Percentiles rank a stretch among this genome's conserved stretches.
phyloP scores from a whole-genome alignment of 2,329 filamentous ascomycete genomes.

The Arthroderma sp. region DNA sequence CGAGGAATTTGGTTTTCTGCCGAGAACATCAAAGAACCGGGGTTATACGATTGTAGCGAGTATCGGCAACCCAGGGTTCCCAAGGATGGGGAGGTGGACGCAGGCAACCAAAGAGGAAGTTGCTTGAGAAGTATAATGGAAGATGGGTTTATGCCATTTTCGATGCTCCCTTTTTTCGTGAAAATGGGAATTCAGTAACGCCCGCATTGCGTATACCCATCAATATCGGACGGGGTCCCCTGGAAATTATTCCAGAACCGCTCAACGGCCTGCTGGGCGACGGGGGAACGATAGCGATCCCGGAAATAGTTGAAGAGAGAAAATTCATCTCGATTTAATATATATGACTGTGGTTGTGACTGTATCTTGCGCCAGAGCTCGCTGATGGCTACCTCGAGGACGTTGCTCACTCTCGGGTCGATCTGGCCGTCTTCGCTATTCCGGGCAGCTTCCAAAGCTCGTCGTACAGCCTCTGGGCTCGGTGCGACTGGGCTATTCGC shows the following conservation, averaged over 20 bases:
- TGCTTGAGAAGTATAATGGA: too few relatives aligned
- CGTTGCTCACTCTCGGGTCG: conserved; percentile 48
- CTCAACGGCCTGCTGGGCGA: conserved; percentile 40
- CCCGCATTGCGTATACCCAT: conserved; percentile 10
- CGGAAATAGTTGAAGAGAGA: conserved; percentile 79
- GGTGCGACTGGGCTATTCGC: conserved; percentile 22
- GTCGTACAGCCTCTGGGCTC: conserved; percentile 39
- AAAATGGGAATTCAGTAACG: background rate
- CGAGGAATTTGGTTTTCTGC: too few relatives aligned
- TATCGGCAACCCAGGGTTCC: too few relatives aligned
- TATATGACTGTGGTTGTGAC: conserved; percentile 50
- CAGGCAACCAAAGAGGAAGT: too few relatives aligned
- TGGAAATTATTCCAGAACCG: conserved; percentile 42
- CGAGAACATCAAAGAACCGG: too few relatives aligned
- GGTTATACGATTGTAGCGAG: too few relatives aligned
- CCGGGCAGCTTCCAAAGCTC: conserved; percentile 62
- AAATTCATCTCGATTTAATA: conserved; percentile 67
- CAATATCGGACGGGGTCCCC: conserved; percentile 14
- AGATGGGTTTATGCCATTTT: too few relatives aligned
- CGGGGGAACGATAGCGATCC: conserved; percentile 42
- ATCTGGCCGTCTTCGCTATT: conserved; percentile 54
- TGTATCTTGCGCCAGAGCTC: conserved; percentile 57
- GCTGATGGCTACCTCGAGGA: conserved; percentile 51
- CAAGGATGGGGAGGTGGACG: too few relatives aligned
- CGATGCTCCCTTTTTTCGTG: too few relatives aligned